Evolutionary conservation across 305 asterid genomes (phyloP), one percentile per base, ranked within the genome.

Genomic region (Caryopteris hybrid): DNA sequence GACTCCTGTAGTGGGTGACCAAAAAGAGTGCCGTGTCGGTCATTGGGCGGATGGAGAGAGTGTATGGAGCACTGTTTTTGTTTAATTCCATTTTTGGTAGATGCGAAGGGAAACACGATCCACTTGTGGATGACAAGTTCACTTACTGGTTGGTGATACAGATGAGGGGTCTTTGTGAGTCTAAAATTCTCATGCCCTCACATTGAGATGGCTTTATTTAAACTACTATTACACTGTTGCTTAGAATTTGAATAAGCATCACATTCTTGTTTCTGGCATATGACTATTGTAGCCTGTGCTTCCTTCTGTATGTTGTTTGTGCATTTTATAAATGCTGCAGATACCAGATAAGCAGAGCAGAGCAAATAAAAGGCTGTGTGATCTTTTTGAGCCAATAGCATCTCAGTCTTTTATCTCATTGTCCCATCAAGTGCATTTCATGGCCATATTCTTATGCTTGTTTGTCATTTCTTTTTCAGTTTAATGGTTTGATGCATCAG

Each of bases 401-500:
- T 33, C 23, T 21, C 45, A 39, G 72, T 45, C 39, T 61, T 50
- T 48, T n/a, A 39, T 46, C 69, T 50, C 63, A 23, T 42, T 22
- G 9, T 56, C 22, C 61, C 31, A 27, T 67, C 56, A n/a, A 68
- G 52, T 36, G 27, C 11, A 60, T 59, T 56, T 52, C 14, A 47
- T 46, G 55, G 23, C 60, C 54, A 53, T 39, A 27, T 50, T 65
- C 38, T 21, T 61, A 21, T 63, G 39, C 51, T 47, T 76, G 61
- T 57, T 62, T 43, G 45, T 52, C 34, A 39, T 72, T 72, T 55
- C 46, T 50, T 55, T 64, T 76, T 47, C 60, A 66, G 75, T 70
- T 70, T 57, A 46, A 69, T 80, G 73, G 70, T 59, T 17, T 78
- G 77, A 81, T 75, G 54, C 65, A 61, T 75, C 70, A 69, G 54